Evolutionary conservation across 371 early-diverging fungal species (phyloP), one percentile per base, ranked within the genome.

Genomic region (Mucor ambiguus): DNA sequence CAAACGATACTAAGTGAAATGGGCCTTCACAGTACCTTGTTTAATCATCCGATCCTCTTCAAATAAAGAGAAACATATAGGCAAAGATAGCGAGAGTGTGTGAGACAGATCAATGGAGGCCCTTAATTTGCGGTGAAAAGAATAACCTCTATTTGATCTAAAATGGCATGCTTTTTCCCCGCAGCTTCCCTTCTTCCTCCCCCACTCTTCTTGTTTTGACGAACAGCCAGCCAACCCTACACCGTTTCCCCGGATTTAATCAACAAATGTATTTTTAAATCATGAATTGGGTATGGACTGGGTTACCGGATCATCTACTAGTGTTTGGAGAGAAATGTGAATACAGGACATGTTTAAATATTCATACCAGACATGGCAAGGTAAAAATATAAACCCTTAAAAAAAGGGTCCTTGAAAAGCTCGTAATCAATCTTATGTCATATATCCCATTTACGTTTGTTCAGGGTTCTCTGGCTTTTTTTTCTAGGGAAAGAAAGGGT

Each of bases 111-210:
- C 30, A 56, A 63, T 55, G 16, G 12, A 28, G 14, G 49, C 18
- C 49, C 30, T 56, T 32, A 33, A 33, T 56, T 56, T 33, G 35
- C 57, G 57, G 57, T 32, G 33, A 56, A 56, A 56, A 56, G 57
- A 56, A 56, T 56, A 56, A 56, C 57, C 57, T 56, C 8, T 56
- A 20, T 20, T 28, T 7, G 52, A 52, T 52, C 52, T 52, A 52
- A 52, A 52, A 52, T 52, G 28, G 46, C 28, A 24, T 12, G 24
- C 14, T 26, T 11, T 52, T 28, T 28, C 57, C 57, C 57, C 57
- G 57, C 57, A 56, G 18, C n/a, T 33, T 56, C 35, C 35, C 26
- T 32, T 29, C 22, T 12, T 28, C 49, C 49, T 49, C 28, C 49
- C 28, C 28, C 28, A 10, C 28, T 24, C 28, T 3, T 24, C 10